Conservation (phyloP, 768 basidiomycete genomes). For the Phylloporus arenicola region DNA sequence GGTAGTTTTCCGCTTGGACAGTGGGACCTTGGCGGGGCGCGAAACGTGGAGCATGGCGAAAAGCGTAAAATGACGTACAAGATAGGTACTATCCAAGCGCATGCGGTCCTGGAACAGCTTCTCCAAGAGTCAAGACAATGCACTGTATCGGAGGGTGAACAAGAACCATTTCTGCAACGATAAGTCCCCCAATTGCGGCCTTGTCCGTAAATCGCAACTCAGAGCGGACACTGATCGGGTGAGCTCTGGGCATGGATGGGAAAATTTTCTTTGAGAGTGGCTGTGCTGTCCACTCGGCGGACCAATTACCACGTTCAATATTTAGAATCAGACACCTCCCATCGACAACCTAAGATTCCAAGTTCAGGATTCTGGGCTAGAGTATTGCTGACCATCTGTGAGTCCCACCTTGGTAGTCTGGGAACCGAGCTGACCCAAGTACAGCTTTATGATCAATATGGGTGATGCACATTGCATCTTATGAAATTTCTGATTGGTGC, state of each 20-base stretch:
- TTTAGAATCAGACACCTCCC: background rate
- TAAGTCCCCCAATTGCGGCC: background rate
- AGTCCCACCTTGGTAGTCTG: background rate
- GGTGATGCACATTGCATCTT: background rate
- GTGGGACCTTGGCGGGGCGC: background rate
- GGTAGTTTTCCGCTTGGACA: background rate
- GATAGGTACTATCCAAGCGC: background rate
- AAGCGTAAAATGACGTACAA: background rate
- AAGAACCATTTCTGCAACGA: background rate
- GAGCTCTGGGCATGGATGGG: background rate
- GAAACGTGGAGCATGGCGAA: background rate
- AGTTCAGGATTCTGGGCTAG: background rate
- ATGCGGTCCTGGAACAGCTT: background rate
- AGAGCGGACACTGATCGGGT: background rate
- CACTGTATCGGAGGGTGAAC: background rate
- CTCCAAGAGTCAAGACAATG: background rate
- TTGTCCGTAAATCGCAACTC: background rate
- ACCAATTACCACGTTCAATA: background rate
- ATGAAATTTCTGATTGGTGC: background rate
- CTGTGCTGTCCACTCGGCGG: background rate
- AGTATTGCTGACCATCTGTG: background rate
- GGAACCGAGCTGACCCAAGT: background rate
- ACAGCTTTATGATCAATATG: background rate
- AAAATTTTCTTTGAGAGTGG: background rate
- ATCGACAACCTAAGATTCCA: background rate